Base-by-base conservation (phyloP, 2,329 filamentous ascomycete genomes). In the Colletotrichum trifolii region DNA sequence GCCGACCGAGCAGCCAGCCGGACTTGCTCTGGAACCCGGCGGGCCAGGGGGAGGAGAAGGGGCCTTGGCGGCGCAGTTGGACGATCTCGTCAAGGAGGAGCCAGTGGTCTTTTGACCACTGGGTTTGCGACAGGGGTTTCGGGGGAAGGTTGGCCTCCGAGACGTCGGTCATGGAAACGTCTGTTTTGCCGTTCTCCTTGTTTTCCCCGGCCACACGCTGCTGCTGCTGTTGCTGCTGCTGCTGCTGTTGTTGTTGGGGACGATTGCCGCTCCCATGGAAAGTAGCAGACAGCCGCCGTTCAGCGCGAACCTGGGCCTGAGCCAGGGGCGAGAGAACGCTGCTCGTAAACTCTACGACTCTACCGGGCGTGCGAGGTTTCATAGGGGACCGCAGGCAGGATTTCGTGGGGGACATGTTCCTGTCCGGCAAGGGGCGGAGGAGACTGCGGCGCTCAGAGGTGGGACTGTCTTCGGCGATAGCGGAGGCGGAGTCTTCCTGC, bases 341-440 rank as follows among this genome's bases (percentile, higher is more conserved):
- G 73, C 81, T 83, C 0, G 82, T 83, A 68, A 88, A 88, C 62
- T 86, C 85, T 12, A 89, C 86, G 1, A 88, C 83, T 0, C 84
- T 82, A 5, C 86, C 86, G 1, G 84, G 85, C 2, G 84, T 87
- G 66, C 82, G 86, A 4, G 84, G 82, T 70, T 88, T 89, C 15
- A 86, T 71, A 0, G 85, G 84, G 4, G 86, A 87, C 15, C 86
- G 82, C 33, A 89, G 74, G 68, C 81, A 85, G 1, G 86, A 88
- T 71, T 88, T 89, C 8, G 74, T 78, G 0, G 86, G 86, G 1
- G 85, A 88, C 5, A 82, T 81, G n/a, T 81, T 78, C 65, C 79
- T 82, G 55, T 82, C 78, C 11, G 85, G 85, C 4, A 82, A 75
- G 2, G 83, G 82, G 7, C 82, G 81, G 25, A 85, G 79, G 36